Evolutionary conservation across 2,329 filamentous ascomycete species (phyloP).

Genomic region (Pestalotiopsis sp.): DNA sequence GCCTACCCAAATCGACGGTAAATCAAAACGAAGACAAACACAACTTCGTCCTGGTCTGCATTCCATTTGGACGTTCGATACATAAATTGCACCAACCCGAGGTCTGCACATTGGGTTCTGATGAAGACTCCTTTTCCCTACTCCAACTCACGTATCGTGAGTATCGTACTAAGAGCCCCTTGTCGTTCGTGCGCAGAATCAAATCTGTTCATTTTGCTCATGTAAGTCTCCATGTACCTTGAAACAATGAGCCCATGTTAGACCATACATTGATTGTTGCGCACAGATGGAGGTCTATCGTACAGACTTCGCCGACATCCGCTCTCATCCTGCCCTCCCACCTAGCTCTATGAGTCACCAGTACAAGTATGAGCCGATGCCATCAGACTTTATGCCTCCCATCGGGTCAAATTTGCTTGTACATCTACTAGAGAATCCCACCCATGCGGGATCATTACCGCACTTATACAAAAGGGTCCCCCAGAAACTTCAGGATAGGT

Average conservation of each 20-base stretch:
- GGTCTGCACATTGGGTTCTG: constrained; percentile 23
- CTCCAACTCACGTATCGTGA: constrained; percentile 17
- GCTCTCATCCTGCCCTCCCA: constrained; percentile 18
- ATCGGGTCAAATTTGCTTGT: constrained; percentile 28
- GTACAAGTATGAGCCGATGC: constrained; percentile 28
- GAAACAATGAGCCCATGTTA: no score
- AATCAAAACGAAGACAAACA: constrained; percentile 6
- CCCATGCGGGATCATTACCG: constrained; percentile 24
- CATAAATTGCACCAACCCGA: constrained; percentile 21
- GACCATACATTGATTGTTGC: background rate
- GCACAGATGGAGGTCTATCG: constrained; percentile 22
- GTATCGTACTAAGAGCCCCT: background rate
- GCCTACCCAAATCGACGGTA: background rate
- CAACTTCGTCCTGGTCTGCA: constrained; percentile 20
- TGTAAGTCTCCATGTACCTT: background rate
- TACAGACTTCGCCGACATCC: constrained; percentile 18
- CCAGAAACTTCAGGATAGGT: constrained; percentile 27
- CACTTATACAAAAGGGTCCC: constrained; percentile 26
- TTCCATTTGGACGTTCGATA: constrained; percentile 20
- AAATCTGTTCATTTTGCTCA: constrained; percentile 20
- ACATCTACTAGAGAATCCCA: constrained; percentile 31
- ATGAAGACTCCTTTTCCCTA: constrained; percentile 23
- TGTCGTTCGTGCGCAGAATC: constrained; percentile 15
- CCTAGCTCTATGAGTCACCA: constrained; percentile 12
- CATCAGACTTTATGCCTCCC: constrained; percentile 26